phyloP scores from a whole-genome alignment of 345 rosid species.

The Pistacia vera region DNA sequence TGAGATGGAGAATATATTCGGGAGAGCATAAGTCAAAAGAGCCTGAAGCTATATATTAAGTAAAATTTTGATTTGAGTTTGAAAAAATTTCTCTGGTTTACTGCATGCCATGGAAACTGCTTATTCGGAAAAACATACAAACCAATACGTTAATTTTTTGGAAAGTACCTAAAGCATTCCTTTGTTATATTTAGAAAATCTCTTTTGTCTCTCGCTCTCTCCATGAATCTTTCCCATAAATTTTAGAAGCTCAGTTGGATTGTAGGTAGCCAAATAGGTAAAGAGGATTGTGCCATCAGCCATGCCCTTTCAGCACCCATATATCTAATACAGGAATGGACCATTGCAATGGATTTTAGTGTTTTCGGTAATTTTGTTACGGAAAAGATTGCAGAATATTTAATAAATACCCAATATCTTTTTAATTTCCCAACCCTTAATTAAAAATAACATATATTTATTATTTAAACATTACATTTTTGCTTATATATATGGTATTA shows the following conservation, averaged over 20 bases:
- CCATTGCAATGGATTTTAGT: not conserved
- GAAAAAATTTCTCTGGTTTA: no score
- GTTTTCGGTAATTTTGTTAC: not conserved
- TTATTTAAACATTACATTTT: no score
- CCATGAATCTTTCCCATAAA: not conserved
- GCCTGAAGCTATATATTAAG: not conserved
- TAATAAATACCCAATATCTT: not conserved
- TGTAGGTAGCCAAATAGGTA: not conserved
- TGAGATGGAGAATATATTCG: not conserved
- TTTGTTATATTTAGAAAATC: not conserved
- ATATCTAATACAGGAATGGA: not conserved
- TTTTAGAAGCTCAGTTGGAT: not conserved
- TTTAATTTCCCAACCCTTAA: not conserved
- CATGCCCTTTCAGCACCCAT: not conserved
- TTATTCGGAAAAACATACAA: slow-evolving; percentile 19
- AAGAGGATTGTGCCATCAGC: not conserved
- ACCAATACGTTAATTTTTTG: not conserved
- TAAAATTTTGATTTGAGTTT: not conserved
- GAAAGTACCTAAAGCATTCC: not conserved
- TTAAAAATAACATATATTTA: no score
- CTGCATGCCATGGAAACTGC: slow-evolving; percentile 2
- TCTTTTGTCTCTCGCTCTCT: not conserved
- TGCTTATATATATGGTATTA: no score
- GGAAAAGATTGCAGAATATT: not conserved
- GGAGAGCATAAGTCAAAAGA: slow-evolving; percentile 13